Base-by-base conservation (phyloP, 352 stramenopile species). In the Halophytophthora batemanensis region DNA sequence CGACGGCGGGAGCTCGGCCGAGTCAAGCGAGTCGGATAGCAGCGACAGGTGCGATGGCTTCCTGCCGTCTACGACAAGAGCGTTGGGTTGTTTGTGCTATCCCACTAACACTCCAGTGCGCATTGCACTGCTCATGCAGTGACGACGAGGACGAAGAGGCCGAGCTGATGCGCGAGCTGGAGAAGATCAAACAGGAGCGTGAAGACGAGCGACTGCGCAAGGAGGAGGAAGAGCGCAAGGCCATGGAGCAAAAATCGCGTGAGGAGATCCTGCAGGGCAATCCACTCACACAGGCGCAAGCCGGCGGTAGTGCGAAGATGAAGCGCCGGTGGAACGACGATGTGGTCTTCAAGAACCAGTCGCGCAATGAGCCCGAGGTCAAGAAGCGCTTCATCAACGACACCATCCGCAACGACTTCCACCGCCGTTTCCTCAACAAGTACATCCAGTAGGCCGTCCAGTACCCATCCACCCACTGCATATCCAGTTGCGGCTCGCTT, bases 371-470 rank as follows among this genome's bases (percentile, higher is more conserved):
- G 64, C 91, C 91, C 6, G 82, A 98, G 64, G 71, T 96, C 34
- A 95, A 92, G 69, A 99, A 99, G 66, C 84, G 96, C 50, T 99
- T 99, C 71, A 98, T 99, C 67, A 99, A 99, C 72, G 97, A 99
- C 75, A 99, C 97, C 7, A 97, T 99, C 53, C 86, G 97, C 49
- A 99, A 98, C 78, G 97, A 99, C 64, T 99, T 99, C 67, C 97
- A 99, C 74, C 95, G 93, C 48, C 77, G 93, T 51, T 99, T 99
- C 73, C 67, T 99, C 49, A 98, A 96, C 65, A 98, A 98, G 71
- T 99, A 92, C 61, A 83, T 95, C 42, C 78, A 93, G 65, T 95
- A 84, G 68, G 10, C 14, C 2, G 39, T 1, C 18, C 3, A 10
- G 18, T 19, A 4, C 22, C n/a, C 28, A 14, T 45, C 19, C 18